A percentile compares a stretch with the other conserved stretches of the same genome.
Evolutionary conservation across 257 asterid species (phyloP).

Genomic region (Penstemon eatonii): DNA sequence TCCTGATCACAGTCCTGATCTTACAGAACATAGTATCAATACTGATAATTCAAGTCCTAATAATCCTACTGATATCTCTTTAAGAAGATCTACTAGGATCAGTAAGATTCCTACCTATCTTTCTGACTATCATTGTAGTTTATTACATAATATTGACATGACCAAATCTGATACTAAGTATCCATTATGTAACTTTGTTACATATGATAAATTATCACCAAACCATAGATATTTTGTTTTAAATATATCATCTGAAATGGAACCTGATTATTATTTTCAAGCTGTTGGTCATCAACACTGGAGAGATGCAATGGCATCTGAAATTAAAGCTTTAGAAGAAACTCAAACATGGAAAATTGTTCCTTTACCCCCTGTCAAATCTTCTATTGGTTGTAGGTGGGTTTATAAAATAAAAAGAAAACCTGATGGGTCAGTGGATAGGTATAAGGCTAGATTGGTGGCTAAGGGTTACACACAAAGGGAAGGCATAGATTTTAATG

Average conservation of each 20-base stretch:
- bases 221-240: too few relatives aligned
- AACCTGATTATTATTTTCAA: not conserved
- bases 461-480: not conserved
- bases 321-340: not conserved
- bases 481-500: not conserved
- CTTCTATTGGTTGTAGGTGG: not conserved
- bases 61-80: too few relatives aligned
- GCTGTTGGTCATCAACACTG: not conserved
- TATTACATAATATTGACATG: not conserved
- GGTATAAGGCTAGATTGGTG: not conserved
- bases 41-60: too few relatives aligned
- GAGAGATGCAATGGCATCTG: not conserved
- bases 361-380: not conserved
- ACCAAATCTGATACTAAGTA: not conserved
- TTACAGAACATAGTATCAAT: too few relatives aligned
- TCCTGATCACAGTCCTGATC: too few relatives aligned
- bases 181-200: too few relatives aligned
- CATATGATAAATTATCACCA: not conserved
- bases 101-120: not conserved
- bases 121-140: not conserved
- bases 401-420: not conserved
- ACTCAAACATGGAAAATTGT: not conserved
- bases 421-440: not conserved
- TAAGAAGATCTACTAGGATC: not conserved
- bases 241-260: not conserved